Evolutionary conservation across 345 rosid genomes (phyloP).

Genomic region (Hypericum androsaemum): DNA sequence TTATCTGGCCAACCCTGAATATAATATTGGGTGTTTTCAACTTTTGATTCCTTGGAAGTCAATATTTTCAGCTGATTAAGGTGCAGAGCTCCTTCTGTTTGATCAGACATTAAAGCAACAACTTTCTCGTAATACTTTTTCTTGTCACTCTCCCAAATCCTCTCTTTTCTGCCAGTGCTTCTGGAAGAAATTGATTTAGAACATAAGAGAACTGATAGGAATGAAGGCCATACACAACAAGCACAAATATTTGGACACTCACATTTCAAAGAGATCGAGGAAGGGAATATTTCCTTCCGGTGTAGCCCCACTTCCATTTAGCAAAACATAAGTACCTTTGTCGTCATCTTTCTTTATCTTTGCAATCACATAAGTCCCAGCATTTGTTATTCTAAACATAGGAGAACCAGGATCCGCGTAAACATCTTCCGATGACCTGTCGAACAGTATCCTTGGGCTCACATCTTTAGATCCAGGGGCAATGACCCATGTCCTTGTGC

Average conservation of each 20-base stretch:
- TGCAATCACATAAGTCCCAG: constrained; percentile 82
- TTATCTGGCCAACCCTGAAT: constrained; percentile 81
- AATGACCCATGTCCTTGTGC: constrained; percentile 82
- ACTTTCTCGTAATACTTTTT: constrained; percentile 78
- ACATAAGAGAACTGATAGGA: constrained; percentile 11
- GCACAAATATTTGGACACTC: constrained; percentile 25
- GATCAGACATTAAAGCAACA: constrained; percentile 91
- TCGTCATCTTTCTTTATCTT: constrained; percentile 65
- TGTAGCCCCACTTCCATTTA: constrained; percentile 94
- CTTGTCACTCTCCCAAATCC: constrained; percentile 96
- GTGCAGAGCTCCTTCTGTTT: constrained; percentile 56
- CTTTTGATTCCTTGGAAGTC: constrained; percentile 90
- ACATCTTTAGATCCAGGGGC: constrained; percentile 64
- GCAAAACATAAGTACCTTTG: constrained; percentile 53
- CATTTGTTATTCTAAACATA: constrained; percentile 70
- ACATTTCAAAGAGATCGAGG: constrained; percentile 96
- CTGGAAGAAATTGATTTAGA: constrained; percentile 42
- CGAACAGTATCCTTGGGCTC: constrained; percentile 71
- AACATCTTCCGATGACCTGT: constrained; percentile 94
- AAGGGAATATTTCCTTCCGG: constrained; percentile 95
- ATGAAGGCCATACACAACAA: not conserved
- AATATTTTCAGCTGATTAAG: constrained; percentile 67
- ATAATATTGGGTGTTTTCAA: constrained; percentile 84
- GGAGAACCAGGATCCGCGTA: constrained; percentile 99
- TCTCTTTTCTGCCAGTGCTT: constrained; percentile 82